Percentiles rank a stretch among this genome's conserved stretches.
These are phyloP conservation scores for Lactarius hengduanensis DNA, from an alignment of 768 basidiomycete species.

Conservation along the genomic window DNA sequence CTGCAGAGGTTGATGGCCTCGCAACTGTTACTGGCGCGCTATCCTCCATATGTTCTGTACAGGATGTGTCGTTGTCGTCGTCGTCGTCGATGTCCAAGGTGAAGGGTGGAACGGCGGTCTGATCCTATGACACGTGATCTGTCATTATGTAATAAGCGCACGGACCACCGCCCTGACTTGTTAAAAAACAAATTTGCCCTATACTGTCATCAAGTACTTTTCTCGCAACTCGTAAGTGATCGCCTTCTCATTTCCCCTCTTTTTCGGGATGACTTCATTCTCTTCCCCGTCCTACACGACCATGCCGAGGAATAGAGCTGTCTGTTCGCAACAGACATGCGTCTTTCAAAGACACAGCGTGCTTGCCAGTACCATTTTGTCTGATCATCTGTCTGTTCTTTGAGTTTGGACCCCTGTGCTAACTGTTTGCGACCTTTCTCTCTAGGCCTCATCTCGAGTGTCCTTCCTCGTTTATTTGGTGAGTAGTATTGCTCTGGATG, in stretches of 20 bases:
- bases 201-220: neutral
- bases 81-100: conserved; percentile 9
- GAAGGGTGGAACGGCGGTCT: neutral
- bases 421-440: neutral
- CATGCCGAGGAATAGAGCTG: conserved; percentile 80
- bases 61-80: neutral
- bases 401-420: neutral
- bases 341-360: conserved; percentile 58
- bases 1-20: conserved; percentile 5
- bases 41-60: conserved; percentile 4
- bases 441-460: neutral
- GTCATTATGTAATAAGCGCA: conserved; percentile 16
- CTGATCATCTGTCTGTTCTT: conserved; percentile 45
- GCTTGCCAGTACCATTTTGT: conserved; percentile 90
- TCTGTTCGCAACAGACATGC: conserved; percentile 76
- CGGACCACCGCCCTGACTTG: conserved; percentile 15
- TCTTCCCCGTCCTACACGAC: conserved; percentile 93
- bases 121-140: conserved; percentile 2
- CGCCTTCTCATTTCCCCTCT: neutral
- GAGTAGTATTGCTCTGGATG: neutral
- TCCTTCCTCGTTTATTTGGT: conserved; percentile 4
- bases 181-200: neutral
- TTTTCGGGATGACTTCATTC: conserved; percentile 67
- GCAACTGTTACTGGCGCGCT: conserved; percentile 4
- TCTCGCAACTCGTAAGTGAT: neutral